Conservation (phyloP, 2,329 filamentous ascomycete genomes). For the Pseudophaeomoniella oleicola region DNA sequence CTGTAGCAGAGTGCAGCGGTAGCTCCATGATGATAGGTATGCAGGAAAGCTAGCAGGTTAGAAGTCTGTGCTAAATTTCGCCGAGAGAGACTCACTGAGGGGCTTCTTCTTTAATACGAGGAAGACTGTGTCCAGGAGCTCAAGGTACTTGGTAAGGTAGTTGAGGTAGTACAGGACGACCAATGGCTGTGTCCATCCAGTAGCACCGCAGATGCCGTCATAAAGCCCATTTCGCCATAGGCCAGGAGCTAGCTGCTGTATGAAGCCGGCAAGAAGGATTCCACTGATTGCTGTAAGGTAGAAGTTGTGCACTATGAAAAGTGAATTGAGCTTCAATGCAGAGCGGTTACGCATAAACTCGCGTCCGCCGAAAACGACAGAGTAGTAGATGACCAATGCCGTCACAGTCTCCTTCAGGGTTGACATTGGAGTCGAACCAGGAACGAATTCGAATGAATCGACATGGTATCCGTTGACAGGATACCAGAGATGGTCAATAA, state of each 20-base stretch:
- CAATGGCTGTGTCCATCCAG: slow-evolving; percentile 77
- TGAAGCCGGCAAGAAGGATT: slow-evolving; percentile 60
- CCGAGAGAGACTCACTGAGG: slow-evolving; percentile 46
- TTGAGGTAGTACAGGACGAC: slow-evolving; percentile 88
- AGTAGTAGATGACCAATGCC: slow-evolving; percentile 71
- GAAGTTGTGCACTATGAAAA: slow-evolving; percentile 88
- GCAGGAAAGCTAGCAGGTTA: slow-evolving; percentile 61
- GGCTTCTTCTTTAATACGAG: slow-evolving; percentile 96
- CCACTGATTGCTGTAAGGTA: slow-evolving; percentile 69
- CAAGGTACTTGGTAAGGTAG: slow-evolving; percentile 89
- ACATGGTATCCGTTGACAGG: slow-evolving; percentile 59
- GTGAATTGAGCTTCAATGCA: slow-evolving; percentile 63
- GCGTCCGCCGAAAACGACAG: slow-evolving; percentile 74
- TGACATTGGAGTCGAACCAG: slow-evolving; percentile 69
- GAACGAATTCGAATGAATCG: slow-evolving; percentile 65
- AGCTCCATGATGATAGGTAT: slow-evolving; percentile 91
- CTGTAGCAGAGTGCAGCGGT: slow-evolving; percentile 90
- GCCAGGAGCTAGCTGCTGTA: slow-evolving; percentile 76
- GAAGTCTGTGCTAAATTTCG: no score
- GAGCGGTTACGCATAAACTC: slow-evolving; percentile 72
- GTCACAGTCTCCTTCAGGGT: slow-evolving; percentile 64
- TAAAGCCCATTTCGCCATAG: slow-evolving; percentile 65
- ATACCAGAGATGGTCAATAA: slow-evolving; percentile 71
- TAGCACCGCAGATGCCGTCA: slow-evolving; percentile 61
- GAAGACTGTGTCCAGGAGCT: slow-evolving; percentile 83